Percentiles rank a stretch among this genome's conserved stretches.
These are phyloP conservation scores for Fusarium pseudoanthophilum DNA, from an alignment of 2,329 filamentous ascomycete genomes.

Conservation along the genomic window DNA sequence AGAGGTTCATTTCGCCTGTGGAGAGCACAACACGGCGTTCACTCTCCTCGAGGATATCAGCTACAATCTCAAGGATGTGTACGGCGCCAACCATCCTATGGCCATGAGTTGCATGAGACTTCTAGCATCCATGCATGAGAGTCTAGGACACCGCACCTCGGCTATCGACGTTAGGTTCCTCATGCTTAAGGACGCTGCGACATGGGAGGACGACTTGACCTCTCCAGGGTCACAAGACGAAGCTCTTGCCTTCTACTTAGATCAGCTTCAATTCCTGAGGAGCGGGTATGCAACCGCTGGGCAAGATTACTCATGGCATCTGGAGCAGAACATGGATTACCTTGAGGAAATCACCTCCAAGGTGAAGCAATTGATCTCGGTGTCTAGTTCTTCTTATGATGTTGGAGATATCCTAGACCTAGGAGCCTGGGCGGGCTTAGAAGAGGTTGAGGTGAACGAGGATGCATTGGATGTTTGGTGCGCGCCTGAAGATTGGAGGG, in stretches of 20 bases:
- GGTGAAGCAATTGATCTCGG: not conserved
- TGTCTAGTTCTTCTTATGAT: not conserved
- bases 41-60: not conserved
- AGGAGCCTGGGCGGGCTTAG: not conserved
- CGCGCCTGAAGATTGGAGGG: not conserved
- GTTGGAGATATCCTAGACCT: not conserved
- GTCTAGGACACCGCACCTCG: not conserved
- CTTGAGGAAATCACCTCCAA: not conserved
- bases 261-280: not conserved
- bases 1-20: not conserved
- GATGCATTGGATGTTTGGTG: not conserved
- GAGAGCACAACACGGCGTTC: not conserved
- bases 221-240: not conserved
- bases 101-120: not conserved
- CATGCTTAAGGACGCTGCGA: not conserved
- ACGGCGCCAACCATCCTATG: not conserved
- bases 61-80: not conserved
- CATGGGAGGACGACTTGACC: not conserved
- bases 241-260: not conserved
- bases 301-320: not conserved
- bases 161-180: not conserved
- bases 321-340: not conserved
- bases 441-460: not conserved
- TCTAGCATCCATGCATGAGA: not conserved
- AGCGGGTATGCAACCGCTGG: not conserved